phyloP scores from a whole-genome alignment of 2,329 filamentous ascomycete genomes.

The Stagonosporopsis chrysanthemi region DNA sequence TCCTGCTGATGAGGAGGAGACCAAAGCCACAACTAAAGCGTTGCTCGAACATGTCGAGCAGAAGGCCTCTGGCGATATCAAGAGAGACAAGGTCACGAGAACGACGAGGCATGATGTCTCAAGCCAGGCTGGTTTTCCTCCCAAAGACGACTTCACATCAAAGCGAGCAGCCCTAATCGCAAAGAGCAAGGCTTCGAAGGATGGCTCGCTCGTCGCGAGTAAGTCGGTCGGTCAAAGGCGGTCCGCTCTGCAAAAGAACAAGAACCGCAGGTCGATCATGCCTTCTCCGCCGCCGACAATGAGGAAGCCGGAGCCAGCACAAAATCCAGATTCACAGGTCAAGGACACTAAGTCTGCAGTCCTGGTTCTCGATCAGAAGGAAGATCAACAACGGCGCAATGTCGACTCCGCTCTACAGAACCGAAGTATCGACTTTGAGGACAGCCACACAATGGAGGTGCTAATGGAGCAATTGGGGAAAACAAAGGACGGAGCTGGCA shows the following conservation, averaged over 20 bases:
- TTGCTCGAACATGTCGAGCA: neutral
- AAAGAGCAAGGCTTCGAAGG: conserved; percentile 2
- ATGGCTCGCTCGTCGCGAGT: conserved; percentile 3
- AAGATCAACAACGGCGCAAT: conserved; percentile 1
- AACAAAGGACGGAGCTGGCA: neutral
- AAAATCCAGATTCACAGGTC: neutral
- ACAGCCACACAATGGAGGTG: conserved; percentile 2
- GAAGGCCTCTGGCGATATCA: neutral
- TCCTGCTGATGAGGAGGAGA: neutral
- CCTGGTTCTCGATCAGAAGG: neutral
- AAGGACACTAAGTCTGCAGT: conserved; percentile 2
- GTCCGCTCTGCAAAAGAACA: conserved; percentile 11
- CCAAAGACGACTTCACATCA: neutral
- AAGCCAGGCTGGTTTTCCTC: neutral
- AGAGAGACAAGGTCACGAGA: neutral
- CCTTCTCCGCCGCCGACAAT: conserved; percentile 4
- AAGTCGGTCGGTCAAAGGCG: conserved; percentile 14
- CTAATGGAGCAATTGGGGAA: conserved; percentile 1
- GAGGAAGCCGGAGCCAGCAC: neutral
- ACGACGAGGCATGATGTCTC: neutral
- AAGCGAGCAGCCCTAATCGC: conserved; percentile 15
- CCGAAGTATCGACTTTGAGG: neutral
- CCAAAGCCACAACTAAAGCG: neutral
- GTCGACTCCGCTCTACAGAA: conserved; percentile 5
- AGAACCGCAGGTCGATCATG: conserved; percentile 16